Evolutionary conservation across 495 filamentous ascomycete genomes (phyloP).

Genomic region (Thermothielavioides terrestris): DNA sequence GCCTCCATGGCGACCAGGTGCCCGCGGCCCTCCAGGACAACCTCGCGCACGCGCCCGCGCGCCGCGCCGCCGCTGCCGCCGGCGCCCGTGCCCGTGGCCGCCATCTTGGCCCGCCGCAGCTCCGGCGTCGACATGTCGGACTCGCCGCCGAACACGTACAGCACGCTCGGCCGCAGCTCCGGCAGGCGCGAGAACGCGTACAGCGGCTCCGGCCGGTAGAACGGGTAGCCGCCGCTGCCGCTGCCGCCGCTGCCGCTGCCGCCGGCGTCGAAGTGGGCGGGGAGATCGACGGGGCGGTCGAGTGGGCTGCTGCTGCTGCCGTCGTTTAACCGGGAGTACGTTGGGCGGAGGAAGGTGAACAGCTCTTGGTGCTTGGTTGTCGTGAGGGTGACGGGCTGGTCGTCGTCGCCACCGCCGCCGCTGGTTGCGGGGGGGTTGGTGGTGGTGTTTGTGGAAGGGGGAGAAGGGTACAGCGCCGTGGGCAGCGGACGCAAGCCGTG

Average conservation of each 20-base stretch:
- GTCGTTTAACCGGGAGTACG: no score
- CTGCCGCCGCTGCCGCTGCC: no score
- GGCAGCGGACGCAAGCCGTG: conserved; percentile 55
- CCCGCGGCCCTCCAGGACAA: conserved; percentile 58
- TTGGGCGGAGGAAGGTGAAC: conserved; percentile 44
- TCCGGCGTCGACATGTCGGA: conserved; percentile 53
- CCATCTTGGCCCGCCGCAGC: conserved; percentile 47
- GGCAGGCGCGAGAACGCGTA: conserved; percentile 56
- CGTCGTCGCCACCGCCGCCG: not conserved
- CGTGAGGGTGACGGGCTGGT: conserved; percentile 43
- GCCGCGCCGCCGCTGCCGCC: conserved; percentile 60
- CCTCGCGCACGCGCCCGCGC: conserved; percentile 61
- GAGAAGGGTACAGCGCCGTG: conserved; percentile 39
- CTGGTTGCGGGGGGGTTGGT: no score
- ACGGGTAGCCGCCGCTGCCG: conserved; percentile 36
- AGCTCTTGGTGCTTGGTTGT: conserved; percentile 57
- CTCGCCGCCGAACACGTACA: conserved; percentile 70
- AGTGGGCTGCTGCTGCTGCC: no score
- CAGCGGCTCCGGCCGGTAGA: conserved; percentile 68
- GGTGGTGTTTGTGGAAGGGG: not conserved
- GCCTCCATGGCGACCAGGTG: conserved; percentile 83
- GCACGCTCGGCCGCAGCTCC: conserved; percentile 62
- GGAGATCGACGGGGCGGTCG: no score
- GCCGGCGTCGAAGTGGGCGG: no score
- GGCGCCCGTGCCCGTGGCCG: conserved; percentile 52